A percentile compares a stretch with the other conserved stretches of the same genome.
Evolutionary conservation across 768 basidiomycete species (phyloP).

Genomic region (Lentinula edodes): DNA sequence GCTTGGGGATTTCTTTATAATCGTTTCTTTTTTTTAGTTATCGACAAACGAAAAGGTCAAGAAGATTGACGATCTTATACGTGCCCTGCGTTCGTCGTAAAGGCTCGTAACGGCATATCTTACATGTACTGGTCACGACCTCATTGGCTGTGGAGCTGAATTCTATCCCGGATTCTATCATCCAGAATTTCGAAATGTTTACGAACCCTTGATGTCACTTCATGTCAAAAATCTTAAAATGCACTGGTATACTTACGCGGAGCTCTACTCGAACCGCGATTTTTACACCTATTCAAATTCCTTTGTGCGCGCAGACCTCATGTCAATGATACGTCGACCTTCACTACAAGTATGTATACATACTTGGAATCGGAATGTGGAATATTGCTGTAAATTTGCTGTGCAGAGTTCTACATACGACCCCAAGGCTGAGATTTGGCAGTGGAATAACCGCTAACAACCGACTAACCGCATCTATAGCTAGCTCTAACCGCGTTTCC

Average conservation of each 20-base stretch:
- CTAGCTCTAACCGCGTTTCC: neutral
- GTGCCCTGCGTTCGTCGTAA: slow-evolving; percentile 12
- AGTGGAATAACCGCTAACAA: neutral
- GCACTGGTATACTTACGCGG: neutral
- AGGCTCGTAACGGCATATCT: neutral
- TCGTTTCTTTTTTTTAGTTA: slow-evolving; percentile 31
- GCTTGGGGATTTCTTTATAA: no score
- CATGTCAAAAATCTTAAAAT: neutral
- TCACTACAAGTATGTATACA: no score
- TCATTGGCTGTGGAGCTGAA: neutral
- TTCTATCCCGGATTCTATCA: neutral
- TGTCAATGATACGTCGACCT: neutral
- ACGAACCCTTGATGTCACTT: neutral
- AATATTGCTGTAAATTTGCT: neutral
- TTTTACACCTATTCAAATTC: neutral
- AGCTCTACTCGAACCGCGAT: neutral
- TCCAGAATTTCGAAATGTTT: neutral
- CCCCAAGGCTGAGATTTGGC: neutral
- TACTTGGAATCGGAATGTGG: no score
- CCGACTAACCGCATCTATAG: neutral
- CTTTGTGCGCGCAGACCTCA: neutral
- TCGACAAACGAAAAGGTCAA: slow-evolving; percentile 47
- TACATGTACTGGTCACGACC: neutral
- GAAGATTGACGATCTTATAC: slow-evolving; percentile 46
- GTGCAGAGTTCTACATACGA: neutral